Base-by-base conservation (phyloP, 2,329 filamentous ascomycete species). In the Monosporascus sp. region DNA sequence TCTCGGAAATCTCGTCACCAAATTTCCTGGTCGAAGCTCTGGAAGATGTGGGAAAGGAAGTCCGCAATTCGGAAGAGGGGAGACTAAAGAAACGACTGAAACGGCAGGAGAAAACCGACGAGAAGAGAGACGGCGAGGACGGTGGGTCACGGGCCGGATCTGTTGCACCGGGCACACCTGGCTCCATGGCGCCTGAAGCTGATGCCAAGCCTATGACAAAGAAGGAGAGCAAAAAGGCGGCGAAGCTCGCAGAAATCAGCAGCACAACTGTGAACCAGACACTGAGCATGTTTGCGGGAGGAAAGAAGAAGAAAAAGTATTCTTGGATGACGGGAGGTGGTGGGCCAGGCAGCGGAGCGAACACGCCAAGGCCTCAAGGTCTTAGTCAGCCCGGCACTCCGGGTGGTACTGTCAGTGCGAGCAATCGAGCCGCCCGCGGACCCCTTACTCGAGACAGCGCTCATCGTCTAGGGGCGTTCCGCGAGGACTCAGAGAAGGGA, bases 221-320 rank as follows among this genome's bases (percentile, higher is more conserved):
- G 78, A 97, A 97, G 73, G 91, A 96, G 68, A 79, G 78, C 56
- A 84, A 87, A 66, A 90, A 87, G 70, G 82, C 85, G n/a, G 86
- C 78, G 3, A 89, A 88, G 62, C 81, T 86, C 22, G 88, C 85
- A 0, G 90, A 95, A 65, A 87, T 87, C 54, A 88, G 87, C 59
- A 91, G 93, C 59, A 84, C 86, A 22, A 88, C 87, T 58, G 91
- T 93, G 26, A 96, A 97, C 67, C 79, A 85, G 52, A 96, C 92
- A 0, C 89, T 89, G 52, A 85, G 84, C 57, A 82, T 91, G 75
- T 89, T 89, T 57, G 74, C 76, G 0, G 78, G 80, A 54, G 77
- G 80, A 50, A 82, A 82, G 60, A 84, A 84, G 68, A 83, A 82
- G 68, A 80, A 88, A 68, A 85, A 85, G 59, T 91, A 91, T 66